phyloP scores from a whole-genome alignment of 1,284 basidiomycete species.

The Ceratobasidium sp. region DNA sequence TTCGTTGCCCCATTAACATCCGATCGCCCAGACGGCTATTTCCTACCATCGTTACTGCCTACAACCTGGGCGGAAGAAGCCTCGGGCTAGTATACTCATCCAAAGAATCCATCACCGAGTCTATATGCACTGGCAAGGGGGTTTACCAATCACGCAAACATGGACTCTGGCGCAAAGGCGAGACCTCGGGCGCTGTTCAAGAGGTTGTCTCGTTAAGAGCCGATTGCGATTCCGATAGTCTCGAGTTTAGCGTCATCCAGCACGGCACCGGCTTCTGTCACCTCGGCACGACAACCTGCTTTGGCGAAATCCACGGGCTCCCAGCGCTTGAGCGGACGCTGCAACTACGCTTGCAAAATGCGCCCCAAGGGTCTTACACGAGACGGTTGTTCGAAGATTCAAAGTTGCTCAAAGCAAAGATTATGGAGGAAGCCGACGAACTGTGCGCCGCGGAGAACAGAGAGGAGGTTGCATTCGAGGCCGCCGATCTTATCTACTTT shows the following conservation, averaged over 20 bases:
- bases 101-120: slow-evolving; percentile 81
- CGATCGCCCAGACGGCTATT: slow-evolving; percentile 92
- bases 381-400: slow-evolving; percentile 85
- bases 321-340: slow-evolving; percentile 85
- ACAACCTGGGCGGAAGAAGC: slow-evolving; percentile 73
- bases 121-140: slow-evolving; percentile 87
- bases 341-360: slow-evolving; percentile 70
- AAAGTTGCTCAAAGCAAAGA: slow-evolving; percentile 85
- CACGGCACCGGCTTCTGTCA: slow-evolving; percentile 95
- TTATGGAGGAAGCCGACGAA: slow-evolving; percentile 98
- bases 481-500: slow-evolving; percentile 96
- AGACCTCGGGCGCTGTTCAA: slow-evolving; percentile 94
- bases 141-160: slow-evolving; percentile 97
- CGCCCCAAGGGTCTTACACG: slow-evolving; percentile 94
- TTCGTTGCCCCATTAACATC: slow-evolving; percentile 84
- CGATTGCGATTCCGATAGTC: slow-evolving; percentile 93
- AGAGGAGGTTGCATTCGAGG: slow-evolving; percentile 93
- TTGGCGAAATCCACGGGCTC: slow-evolving; percentile 78
- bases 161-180: slow-evolving; percentile 97
- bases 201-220: slow-evolving; percentile 81
- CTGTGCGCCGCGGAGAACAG: slow-evolving; percentile 83
- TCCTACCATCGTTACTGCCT: slow-evolving; percentile 86
- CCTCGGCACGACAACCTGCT: slow-evolving; percentile 84
- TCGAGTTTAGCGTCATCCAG: slow-evolving; percentile 93
- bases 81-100: slow-evolving; percentile 99